A percentile compares a stretch with the other conserved stretches of the same genome.
Conservation (phyloP, 768 basidiomycete genomes). For the Tricholoma flavovirens region DNA sequence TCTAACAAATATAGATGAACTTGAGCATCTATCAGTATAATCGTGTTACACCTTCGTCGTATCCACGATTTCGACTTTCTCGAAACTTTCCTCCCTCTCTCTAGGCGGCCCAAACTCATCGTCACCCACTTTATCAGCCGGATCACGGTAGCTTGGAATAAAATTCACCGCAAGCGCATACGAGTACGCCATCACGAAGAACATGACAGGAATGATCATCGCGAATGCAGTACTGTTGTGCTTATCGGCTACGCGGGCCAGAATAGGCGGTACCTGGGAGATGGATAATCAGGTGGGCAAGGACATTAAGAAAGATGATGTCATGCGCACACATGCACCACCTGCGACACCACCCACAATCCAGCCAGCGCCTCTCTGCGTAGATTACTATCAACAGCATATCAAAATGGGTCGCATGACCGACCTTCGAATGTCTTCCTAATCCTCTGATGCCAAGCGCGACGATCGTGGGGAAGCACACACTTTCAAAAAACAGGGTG, state of each 20-base stretch:
- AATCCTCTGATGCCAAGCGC: conserved; percentile 28
- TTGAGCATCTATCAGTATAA: too few species aligned
- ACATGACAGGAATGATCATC: conserved; percentile 29
- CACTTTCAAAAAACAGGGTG: conserved; percentile 31
- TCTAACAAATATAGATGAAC: too few species aligned
- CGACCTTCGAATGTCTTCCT: conserved; percentile 26
- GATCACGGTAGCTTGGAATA: conserved; percentile 21
- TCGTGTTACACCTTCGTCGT: not conserved
- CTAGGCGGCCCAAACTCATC: conserved; percentile 1
- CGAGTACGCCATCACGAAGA: conserved; percentile 22
- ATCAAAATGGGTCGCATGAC: too few species aligned
- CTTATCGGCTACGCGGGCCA: conserved; percentile 25
- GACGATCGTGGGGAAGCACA: conserved; percentile 32
- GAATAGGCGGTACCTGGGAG: conserved; percentile 23
- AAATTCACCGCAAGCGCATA: conserved; percentile 28
- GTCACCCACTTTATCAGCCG: conserved; percentile 20
- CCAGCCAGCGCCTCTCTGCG: conserved; percentile 25
- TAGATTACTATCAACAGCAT: not conserved
- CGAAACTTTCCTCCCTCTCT: conserved; percentile 1
- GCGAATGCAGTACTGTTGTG: conserved; percentile 27
- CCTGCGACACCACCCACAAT: conserved; percentile 29
- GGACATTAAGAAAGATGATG: not conserved
- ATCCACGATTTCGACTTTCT: not conserved
- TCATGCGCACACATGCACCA: conserved; percentile 23
- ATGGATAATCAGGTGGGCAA: not conserved